phyloP scores from a whole-genome alignment of 1,284 basidiomycete species.

The Heterobasidion parviporum region DNA sequence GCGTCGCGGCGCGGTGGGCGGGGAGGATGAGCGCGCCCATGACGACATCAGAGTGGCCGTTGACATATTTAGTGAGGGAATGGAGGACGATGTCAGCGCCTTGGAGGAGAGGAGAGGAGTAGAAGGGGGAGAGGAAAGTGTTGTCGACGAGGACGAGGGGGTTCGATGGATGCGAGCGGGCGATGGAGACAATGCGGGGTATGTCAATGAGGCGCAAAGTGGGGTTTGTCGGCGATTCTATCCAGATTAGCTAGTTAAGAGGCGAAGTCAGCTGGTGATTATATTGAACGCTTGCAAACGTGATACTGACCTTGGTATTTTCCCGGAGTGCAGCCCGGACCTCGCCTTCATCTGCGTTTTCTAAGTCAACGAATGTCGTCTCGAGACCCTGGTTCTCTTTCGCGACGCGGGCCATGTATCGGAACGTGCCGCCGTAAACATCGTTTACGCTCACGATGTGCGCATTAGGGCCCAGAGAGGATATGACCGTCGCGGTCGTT shows the following conservation, averaged over 20 bases:
- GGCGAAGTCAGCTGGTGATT: background rate
- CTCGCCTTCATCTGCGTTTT: slow-evolving; percentile 56
- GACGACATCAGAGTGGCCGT: slow-evolving; percentile 89
- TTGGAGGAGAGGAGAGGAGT: slow-evolving; percentile 79
- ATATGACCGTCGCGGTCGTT: slow-evolving; percentile 79
- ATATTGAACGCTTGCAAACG: too few species aligned
- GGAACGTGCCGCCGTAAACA: slow-evolving; percentile 89
- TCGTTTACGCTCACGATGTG: slow-evolving; percentile 88
- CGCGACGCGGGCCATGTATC: slow-evolving; percentile 80
- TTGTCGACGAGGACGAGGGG: slow-evolving; percentile 85
- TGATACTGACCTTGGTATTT: slow-evolving; percentile 70
- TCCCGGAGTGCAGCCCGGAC: slow-evolving; percentile 58
- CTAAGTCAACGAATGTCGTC: slow-evolving; percentile 82
- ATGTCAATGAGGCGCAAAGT: slow-evolving; percentile 85
- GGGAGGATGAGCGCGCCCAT: slow-evolving; percentile 79
- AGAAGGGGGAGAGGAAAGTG: slow-evolving; percentile 91
- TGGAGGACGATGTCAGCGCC: slow-evolving; percentile 83
- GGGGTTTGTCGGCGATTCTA: slow-evolving; percentile 94
- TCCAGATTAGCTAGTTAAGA: slow-evolving; percentile 79
- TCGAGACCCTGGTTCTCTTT: slow-evolving; percentile 64
- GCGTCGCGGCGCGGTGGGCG: slow-evolving; percentile 38
- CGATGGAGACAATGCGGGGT: slow-evolving; percentile 53
- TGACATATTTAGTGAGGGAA: slow-evolving; percentile 86
- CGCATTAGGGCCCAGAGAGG: slow-evolving; percentile 64
- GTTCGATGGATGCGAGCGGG: slow-evolving; percentile 45